phyloP scores from a whole-genome alignment of 1,139 yeast species.

The Kazachstania sp. region DNA sequence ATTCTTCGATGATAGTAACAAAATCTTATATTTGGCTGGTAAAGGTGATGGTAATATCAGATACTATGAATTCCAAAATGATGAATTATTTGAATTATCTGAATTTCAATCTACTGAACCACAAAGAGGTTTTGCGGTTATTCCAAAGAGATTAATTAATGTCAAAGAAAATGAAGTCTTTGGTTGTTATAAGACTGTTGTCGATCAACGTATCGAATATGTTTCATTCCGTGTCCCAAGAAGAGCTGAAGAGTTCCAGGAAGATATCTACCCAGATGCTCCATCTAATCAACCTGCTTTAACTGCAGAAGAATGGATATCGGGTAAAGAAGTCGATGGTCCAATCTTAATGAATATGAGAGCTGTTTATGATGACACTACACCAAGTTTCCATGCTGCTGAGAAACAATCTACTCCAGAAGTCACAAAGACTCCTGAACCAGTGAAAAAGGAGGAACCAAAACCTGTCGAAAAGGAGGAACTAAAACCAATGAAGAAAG shows the following conservation, averaged over 20 bases:
- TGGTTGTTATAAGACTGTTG: conserved; percentile 73
- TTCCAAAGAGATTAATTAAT: conserved; percentile 75
- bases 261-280: conserved; percentile 86
- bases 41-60: conserved; percentile 98
- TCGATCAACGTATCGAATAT: conserved; percentile 78
- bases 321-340: conserved; percentile 68
- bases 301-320: conserved; percentile 68
- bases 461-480: conserved; percentile 1
- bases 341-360: conserved; percentile 77
- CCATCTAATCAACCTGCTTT: conserved; percentile 75
- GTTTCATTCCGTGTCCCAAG: conserved; percentile 88
- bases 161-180: conserved; percentile 78
- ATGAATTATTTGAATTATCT: conserved; percentile 69
- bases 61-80: conserved; percentile 79
- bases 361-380: conserved; percentile 68
- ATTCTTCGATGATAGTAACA: conserved; percentile 70
- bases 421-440: conserved; percentile 8
- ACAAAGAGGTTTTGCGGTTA: conserved; percentile 88
- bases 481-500: conserved; percentile 3
- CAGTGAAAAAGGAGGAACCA: conserved; percentile 1
- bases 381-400: conserved; percentile 34
- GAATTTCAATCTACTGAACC: conserved; percentile 86
- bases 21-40: conserved; percentile 82
- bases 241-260: conserved; percentile 86
- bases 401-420: conserved; percentile 31